phyloP scores from a whole-genome alignment of 495 filamentous ascomycete genomes.

The Hyaloscypha variabilis region DNA sequence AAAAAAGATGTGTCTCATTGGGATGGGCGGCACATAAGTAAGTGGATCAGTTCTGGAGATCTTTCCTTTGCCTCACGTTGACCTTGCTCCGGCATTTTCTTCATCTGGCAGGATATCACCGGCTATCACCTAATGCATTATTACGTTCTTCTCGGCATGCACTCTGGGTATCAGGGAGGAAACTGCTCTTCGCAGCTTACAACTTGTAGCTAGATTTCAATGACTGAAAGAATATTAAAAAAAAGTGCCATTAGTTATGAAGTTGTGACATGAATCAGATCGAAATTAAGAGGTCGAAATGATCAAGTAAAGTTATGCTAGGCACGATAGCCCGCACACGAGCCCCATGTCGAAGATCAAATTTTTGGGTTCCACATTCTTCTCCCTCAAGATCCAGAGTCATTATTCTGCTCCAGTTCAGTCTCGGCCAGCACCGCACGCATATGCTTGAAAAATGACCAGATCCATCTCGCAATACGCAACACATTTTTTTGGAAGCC shows the following conservation, averaged over 20 bases:
- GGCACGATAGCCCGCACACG: no score
- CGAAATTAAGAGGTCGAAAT: no score
- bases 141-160: constrained; percentile 16
- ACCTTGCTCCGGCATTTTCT: background rate
- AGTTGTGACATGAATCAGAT: background rate
- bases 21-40: background rate
- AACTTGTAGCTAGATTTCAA: constrained; percentile 29
- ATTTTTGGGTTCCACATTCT: no score
- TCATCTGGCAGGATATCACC: background rate
- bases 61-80: background rate
- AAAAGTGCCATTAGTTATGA: background rate
- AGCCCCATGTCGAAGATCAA: no score
- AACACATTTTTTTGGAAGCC: no score
- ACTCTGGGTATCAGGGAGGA: constrained; percentile 10
- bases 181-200: constrained; percentile 15
- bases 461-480: no score
- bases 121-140: constrained; percentile 21
- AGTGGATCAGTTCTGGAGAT: background rate
- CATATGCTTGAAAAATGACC: no score
- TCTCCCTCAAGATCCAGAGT: no score
- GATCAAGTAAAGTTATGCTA: background rate
- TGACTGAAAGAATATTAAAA: constrained; percentile 4
- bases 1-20: constrained; percentile 8
- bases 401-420: no score
- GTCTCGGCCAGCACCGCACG: no score